A percentile compares a stretch with the other conserved stretches of the same genome.
Conservation (phyloP, 2,329 filamentous ascomycete genomes). For the Teratosphaeriaceae sp. region DNA sequence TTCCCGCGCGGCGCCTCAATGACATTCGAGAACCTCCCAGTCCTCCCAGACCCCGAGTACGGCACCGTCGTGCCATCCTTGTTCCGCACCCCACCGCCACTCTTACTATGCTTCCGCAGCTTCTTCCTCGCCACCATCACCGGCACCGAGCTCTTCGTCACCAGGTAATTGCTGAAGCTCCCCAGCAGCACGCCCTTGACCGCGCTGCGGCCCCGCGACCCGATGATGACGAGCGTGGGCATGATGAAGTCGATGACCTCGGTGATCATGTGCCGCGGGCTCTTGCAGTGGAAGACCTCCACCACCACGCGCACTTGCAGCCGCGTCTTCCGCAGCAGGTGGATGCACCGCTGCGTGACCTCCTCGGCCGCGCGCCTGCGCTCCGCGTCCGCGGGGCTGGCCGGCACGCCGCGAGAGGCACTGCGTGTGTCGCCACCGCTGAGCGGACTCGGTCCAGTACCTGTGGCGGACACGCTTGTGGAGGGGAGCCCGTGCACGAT, state of each 20-base stretch:
- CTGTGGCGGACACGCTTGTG: too few relatives aligned
- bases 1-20: constrained; percentile 27
- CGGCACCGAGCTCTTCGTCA: constrained; percentile 91
- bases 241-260: constrained; percentile 93
- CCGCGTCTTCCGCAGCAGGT: constrained; percentile 79
- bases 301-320: constrained; percentile 90
- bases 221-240: constrained; percentile 87
- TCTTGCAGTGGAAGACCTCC: constrained; percentile 98
- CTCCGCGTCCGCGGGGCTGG: constrained; percentile 62
- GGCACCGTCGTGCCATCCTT: constrained; percentile 26
- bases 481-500: constrained; percentile 60
- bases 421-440: not conserved
- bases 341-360: constrained; percentile 79
- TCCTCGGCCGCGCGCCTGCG: constrained; percentile 72
- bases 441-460: too few relatives aligned
- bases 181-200: constrained; percentile 92
- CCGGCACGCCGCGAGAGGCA: constrained; percentile 25
- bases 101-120: constrained; percentile 67
- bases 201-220: constrained; percentile 82
- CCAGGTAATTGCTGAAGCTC: constrained; percentile 94
- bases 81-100: constrained; percentile 27
- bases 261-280: constrained; percentile 88
- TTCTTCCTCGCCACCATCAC: constrained; percentile 97
- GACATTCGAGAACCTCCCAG: constrained; percentile 26
- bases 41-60: constrained; percentile 24